Base-by-base conservation (phyloP, 1,284 basidiomycete genomes). In the Neonothopanus nambi region DNA sequence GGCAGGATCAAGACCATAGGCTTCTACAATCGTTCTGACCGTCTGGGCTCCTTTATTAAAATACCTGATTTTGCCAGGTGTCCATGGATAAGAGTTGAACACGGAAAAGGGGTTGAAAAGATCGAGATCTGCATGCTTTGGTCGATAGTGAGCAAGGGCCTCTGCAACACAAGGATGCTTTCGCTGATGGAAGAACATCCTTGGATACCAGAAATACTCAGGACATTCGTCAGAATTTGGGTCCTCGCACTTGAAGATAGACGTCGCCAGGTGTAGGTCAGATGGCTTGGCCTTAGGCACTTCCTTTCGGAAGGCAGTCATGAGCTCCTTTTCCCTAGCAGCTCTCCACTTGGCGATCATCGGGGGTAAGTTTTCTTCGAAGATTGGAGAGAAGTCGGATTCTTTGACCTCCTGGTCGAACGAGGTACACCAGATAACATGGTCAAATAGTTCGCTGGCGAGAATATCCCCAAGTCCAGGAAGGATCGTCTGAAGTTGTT, bases 121-220 rank as follows among this genome's bases (percentile, higher is more conserved):
- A 2, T 36, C 42, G 7, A 21, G 4, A 21, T 21, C 11, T 3
- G 11, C 12, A 39, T 39, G 18, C 33, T 5, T 46, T 6, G 44
- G 26, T 13, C 23, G 35, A 37, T 48, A 18, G 20, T 35, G 15
- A 36, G 23, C 18, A 8, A 23, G 38, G 17, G 17, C 17, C n/a
- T 36, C n/a, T 33, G 30, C 30, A 13, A 13, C 9, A 33, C 30
- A 8, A 11, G 30, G 13, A 33, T 33, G 30, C 13, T 33, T 33
- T 33, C 51, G 45, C 7, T 8, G 15, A n/a, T 52, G 51, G 12
- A 33, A 46, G 18, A 52, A 52, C 36, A 52, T 38, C n/a, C 45
- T 33, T 21, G 51, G 36, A 33, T 46, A 52, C 21, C 38, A 40
- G n/a, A 40, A 18, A n/a, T 23, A 23, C n/a, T 40, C 38, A n/a